Evolutionary conservation across 805 yeast genomes (phyloP), one percentile per base, ranked within the genome.

Genomic region (Wickerhamia fluorescens): DNA sequence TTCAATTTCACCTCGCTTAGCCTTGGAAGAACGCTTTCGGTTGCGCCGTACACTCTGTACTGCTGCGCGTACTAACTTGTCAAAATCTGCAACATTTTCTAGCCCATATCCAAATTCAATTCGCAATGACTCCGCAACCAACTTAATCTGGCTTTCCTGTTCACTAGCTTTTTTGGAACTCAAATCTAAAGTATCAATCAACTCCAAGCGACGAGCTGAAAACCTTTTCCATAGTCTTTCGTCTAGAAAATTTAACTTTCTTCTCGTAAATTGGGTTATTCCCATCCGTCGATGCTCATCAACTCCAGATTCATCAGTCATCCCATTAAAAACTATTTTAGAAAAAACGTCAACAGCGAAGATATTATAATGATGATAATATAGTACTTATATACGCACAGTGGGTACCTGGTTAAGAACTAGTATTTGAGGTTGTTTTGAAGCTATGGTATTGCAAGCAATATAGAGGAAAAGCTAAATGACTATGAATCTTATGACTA

Each of bases 1-100:
- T 18, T 41, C 23, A 16, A 31, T 24, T 14, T 36, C 33, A 22
- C 33, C 22, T 28, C 27, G 36, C 14, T 45, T 47, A 0, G 63
- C 35, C 36, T 62, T 58, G 14, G 61, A 45, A n/a, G 61, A 71
- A 39, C 95, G 56, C 47, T 80, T 84, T 35, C 95, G 68, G 52
- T 89, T 89, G 40, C 98, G 65, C 37, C 97, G 63, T 2, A 84
- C 96, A 29, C 94, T 79, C 55, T 89, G 98, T 16, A 89, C 79
- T 1, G 96, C 97, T 7, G 95, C 94, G 20, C 95, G 65, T 0
- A 92, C 96, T 20, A 89, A 66, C 51, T 80, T 83, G 53, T 87
- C 95, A 50, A 89, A 89, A 40, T 92, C 97, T 1, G 63, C 54
- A 16, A 75, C 57, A 9, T 74, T 66, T 5, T 66, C 68, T 2